A percentile compares a stretch with the other conserved stretches of the same genome.
Evolutionary conservation across 768 basidiomycete species (phyloP).

Genomic region (Trametes sanguinea): DNA sequence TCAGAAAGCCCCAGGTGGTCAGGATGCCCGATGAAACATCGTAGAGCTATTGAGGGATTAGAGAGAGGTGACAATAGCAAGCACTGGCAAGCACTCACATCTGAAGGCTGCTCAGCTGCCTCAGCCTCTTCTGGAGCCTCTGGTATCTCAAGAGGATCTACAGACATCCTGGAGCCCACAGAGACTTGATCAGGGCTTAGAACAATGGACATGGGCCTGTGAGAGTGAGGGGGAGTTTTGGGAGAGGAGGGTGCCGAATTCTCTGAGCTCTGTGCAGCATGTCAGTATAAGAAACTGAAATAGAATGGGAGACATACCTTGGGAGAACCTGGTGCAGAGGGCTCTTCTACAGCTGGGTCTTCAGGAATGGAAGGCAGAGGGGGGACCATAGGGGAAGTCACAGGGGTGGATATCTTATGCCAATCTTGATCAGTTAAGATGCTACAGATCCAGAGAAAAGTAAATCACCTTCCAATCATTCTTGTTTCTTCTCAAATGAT

Average conservation of each 20-base stretch:
- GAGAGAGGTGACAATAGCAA: background rate
- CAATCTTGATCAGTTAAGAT: background rate
- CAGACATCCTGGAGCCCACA: background rate
- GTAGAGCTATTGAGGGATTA: background rate
- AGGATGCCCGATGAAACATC: too few relatives aligned
- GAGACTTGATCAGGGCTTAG: background rate
- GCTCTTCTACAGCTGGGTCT: too few relatives aligned
- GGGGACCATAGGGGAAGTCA: too few relatives aligned
- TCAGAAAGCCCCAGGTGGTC: too few relatives aligned
- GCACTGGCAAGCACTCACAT: background rate
- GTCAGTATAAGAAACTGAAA: too few relatives aligned
- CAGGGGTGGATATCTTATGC: background rate
- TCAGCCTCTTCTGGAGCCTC: background rate
- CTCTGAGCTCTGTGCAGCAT: background rate
- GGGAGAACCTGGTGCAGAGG: too few relatives aligned
- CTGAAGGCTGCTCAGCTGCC: background rate
- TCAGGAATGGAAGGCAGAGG: too few relatives aligned
- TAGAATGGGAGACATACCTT: too few relatives aligned
- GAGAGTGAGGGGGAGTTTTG: slow-evolving; percentile 1
- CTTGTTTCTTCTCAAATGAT: too few relatives aligned
- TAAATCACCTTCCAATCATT: background rate
- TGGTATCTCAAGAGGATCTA: background rate
- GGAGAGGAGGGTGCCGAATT: background rate
- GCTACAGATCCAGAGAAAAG: background rate
- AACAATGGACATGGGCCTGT: background rate